These are phyloP conservation scores for Grifola frondosa DNA, from an alignment of 1,284 basidiomycete genomes.

Conservation along the genomic window DNA sequence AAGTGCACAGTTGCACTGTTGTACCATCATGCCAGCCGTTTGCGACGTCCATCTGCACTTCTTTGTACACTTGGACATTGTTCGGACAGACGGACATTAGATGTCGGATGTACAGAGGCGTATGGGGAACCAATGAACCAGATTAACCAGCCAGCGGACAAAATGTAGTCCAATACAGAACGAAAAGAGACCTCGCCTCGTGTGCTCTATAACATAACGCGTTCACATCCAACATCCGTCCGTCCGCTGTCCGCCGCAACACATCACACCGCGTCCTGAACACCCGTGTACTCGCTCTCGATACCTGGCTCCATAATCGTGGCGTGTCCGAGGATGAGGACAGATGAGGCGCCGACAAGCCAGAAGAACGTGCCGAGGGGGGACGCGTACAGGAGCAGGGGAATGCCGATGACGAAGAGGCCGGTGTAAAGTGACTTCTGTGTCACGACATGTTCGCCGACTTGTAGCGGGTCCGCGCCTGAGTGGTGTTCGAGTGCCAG, in stretches of 20 bases:
- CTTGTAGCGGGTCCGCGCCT: conserved; percentile 78
- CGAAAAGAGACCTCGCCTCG: not conserved
- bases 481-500: conserved; percentile 1
- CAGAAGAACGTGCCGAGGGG: conserved; percentile 76
- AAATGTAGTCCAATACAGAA: conserved; percentile 2
- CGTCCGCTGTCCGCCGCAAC: no score
- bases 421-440: conserved; percentile 82
- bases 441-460: conserved; percentile 77
- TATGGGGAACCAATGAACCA: conserved; percentile 2
- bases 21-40: no score
- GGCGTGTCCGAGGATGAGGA: conserved; percentile 81
- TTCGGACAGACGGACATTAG: no score
- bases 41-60: no score
- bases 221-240: no score
- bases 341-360: conserved; percentile 72
- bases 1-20: no score
- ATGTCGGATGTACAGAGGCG: conserved; percentile 12
- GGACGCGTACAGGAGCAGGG: conserved; percentile 66
- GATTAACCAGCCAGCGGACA: conserved; percentile 5
- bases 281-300: conserved; percentile 83
- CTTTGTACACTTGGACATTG: no score
- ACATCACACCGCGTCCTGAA: conserved; percentile 62
- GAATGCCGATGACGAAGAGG: conserved; percentile 78
- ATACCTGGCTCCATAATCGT: conserved; percentile 84
- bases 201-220: not conserved